Evolutionary conservation across 1,284 basidiomycete species (phyloP), one percentile per base, ranked within the genome.

Genomic region (Mycosarcoma maydis): DNA sequence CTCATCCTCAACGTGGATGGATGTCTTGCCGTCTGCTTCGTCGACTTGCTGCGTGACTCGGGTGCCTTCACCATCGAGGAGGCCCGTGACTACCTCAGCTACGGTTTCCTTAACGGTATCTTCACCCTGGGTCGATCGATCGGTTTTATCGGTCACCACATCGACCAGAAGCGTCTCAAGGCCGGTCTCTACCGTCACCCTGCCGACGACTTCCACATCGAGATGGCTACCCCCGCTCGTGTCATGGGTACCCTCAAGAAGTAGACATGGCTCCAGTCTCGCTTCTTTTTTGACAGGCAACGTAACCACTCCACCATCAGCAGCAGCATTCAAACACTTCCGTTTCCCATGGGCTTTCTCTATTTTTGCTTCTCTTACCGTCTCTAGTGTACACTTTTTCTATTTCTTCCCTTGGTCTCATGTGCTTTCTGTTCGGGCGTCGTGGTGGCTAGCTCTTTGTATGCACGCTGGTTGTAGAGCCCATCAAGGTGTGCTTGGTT

Each of bases 111-210:
- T 64, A 98, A 98, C 83, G 94, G 94, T 70, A 86, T 98, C 60
- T 98, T 98, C 85, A 94, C 98, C 40, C 89, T 98, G 55, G 95
- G 95, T 55, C 91, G 95, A 75, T 92, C 90, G 81, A 97, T 98
- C 83, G 95, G 95, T 76, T 97, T 97, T 88, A 93, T 94, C 74
- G 92, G 92, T 36, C 91, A 92, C 85, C 91, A 92, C 82, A 88
- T 92, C 53, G 93, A 98, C 86, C 94, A 98, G 87, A 94, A 93
- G 87, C 87, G 92, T 76, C 75, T 81, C 67, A 76, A 75, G 64
- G 72, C 75, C 30, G 73, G 73, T 48, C 76, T 81, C 38, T 81
- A 81, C 75, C 75, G 79, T 49, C 79, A 81, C 67, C 77, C 78
- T 44, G 76, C 79, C 88, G 78, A 80, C 67, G 78, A 80, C 68